phyloP scores from a whole-genome alignment of 306 rosid genomes.

The Vicia villosa region DNA sequence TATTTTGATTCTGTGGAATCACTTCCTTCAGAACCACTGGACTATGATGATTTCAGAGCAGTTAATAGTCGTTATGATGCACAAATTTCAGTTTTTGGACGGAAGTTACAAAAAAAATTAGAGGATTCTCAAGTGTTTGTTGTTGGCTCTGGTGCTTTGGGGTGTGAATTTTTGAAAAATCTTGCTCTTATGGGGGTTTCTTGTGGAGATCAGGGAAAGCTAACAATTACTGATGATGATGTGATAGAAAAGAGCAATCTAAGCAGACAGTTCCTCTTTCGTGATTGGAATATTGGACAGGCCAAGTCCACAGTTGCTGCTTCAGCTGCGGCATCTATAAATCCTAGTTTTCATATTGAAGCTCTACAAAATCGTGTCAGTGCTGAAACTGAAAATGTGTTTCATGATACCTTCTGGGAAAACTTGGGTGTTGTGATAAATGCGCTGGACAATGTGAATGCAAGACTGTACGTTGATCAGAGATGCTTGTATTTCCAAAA shows the following conservation, averaged over 20 bases:
- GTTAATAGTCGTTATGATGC: slow-evolving; percentile 90
- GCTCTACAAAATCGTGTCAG: slow-evolving; percentile 92
- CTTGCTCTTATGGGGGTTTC: slow-evolving; percentile 97
- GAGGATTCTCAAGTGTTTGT: slow-evolving; percentile 79
- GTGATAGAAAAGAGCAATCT: slow-evolving; percentile 97
- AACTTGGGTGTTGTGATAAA: slow-evolving; percentile 74
- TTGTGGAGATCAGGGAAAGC: slow-evolving; percentile 72
- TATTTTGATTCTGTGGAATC: slow-evolving; percentile 96
- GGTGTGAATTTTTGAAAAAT: slow-evolving; percentile 90
- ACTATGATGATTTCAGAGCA: slow-evolving; percentile 70
- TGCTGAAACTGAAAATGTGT: slow-evolving; percentile 84
- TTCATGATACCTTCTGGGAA: slow-evolving; percentile 83
- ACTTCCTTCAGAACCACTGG: slow-evolving; percentile 80
- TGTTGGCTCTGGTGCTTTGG: slow-evolving; percentile 97
- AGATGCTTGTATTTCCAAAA: slow-evolving; percentile 96
- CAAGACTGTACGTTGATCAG: slow-evolving; percentile 93
- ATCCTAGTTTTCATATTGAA: slow-evolving; percentile 62
- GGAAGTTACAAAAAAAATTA: slow-evolving; percentile 79
- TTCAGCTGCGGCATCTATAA: slow-evolving; percentile 73
- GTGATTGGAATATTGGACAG: slow-evolving; percentile 99
- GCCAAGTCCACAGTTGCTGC: slow-evolving; percentile 95
- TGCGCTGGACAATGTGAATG: slow-evolving; percentile 94
- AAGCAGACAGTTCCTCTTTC: slow-evolving; percentile 96
- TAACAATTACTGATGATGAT: slow-evolving; percentile 91
- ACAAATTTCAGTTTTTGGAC: slow-evolving; percentile 95